A percentile compares a stretch with the other conserved stretches of the same genome.
phyloP scores from a whole-genome alignment of 2,329 filamentous ascomycete species.

The Fusarium staphyleae region DNA sequence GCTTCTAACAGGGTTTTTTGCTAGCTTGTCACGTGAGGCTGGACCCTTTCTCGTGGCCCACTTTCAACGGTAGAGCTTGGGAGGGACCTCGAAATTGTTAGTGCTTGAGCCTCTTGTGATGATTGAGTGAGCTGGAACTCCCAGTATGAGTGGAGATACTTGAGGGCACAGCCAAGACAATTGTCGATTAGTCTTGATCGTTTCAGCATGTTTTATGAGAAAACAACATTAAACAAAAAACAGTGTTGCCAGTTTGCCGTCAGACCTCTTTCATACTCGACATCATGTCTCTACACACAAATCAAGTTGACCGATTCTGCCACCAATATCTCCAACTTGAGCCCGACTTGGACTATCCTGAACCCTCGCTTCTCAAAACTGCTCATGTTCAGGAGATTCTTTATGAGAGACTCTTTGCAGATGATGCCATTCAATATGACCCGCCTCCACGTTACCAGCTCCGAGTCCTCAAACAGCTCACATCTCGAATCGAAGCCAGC shows the following conservation, averaged over 20 bases:
- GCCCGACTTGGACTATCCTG: slow-evolving; percentile 68
- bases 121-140: slow-evolving; percentile 24
- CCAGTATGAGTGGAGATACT: slow-evolving; percentile 33
- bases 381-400: slow-evolving; percentile 70
- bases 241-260: background rate
- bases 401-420: slow-evolving; percentile 71
- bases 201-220: slow-evolving; percentile 20
- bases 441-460: slow-evolving; percentile 75
- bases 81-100: slow-evolving; percentile 22
- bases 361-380: slow-evolving; percentile 62
- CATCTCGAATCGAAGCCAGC: slow-evolving; percentile 72
- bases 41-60: no score
- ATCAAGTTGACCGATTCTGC: slow-evolving; percentile 61
- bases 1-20: slow-evolving; percentile 19
- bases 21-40: slow-evolving; percentile 26
- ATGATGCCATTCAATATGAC: slow-evolving; percentile 59
- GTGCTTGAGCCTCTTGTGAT: slow-evolving; percentile 4
- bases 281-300: slow-evolving; percentile 26
- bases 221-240: slow-evolving; percentile 7
- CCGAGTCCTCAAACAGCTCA: slow-evolving; percentile 75
- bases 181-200: slow-evolving; percentile 7
- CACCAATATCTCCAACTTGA: slow-evolving; percentile 84
- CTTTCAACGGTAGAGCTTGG: slow-evolving; percentile 20
- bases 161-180: slow-evolving; percentile 24
- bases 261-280: background rate